These are phyloP conservation scores for Cymbomonas tetramitiformis DNA, from an alignment of 139 green algal genomes.

Conservation along the genomic window DNA sequence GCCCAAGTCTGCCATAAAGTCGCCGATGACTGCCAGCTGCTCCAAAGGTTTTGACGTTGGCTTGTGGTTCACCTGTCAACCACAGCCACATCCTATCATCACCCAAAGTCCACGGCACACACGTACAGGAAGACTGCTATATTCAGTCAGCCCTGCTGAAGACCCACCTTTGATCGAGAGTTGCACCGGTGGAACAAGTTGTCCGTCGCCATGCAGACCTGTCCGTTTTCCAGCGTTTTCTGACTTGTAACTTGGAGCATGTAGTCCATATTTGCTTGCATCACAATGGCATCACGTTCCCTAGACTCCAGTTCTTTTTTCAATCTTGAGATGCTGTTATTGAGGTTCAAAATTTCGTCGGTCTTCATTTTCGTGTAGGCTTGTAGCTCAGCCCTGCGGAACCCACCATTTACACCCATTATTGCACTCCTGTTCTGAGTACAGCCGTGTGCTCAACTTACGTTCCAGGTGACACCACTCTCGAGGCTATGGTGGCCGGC, in stretches of 20 bases:
- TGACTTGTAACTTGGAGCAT: conserved; percentile 37
- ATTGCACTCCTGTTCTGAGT: too few species aligned
- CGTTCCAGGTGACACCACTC: too few species aligned
- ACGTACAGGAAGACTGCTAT: too few species aligned
- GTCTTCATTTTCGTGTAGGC: conserved; percentile 47
- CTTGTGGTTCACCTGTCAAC: conserved; percentile 29
- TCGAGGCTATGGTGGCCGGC: too few species aligned
- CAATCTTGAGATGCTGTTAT: conserved; percentile 55
- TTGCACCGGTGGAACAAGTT: conserved; percentile 60
- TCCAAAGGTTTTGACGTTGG: conserved; percentile 47
- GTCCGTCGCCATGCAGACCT: conserved; percentile 62
- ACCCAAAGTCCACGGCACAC: too few species aligned
- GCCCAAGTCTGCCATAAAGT: conserved; percentile 62
- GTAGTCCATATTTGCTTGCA: conserved; percentile 52
- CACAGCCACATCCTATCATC: conserved; percentile 22
- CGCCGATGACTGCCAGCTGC: conserved; percentile 67
- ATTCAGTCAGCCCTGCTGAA: too few species aligned
- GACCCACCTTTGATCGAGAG: conserved; percentile 14
- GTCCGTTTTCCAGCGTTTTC: conserved; percentile 66
- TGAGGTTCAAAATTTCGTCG: conserved; percentile 64
- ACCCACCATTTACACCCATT: too few species aligned
- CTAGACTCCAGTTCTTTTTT: conserved; percentile 66
- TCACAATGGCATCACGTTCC: conserved; percentile 38
- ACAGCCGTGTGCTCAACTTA: too few species aligned
- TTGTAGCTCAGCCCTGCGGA: conserved; percentile 37